These are phyloP conservation scores for Avicennia marina DNA, from an alignment of 257 asterid species.

Conservation along the genomic window DNA sequence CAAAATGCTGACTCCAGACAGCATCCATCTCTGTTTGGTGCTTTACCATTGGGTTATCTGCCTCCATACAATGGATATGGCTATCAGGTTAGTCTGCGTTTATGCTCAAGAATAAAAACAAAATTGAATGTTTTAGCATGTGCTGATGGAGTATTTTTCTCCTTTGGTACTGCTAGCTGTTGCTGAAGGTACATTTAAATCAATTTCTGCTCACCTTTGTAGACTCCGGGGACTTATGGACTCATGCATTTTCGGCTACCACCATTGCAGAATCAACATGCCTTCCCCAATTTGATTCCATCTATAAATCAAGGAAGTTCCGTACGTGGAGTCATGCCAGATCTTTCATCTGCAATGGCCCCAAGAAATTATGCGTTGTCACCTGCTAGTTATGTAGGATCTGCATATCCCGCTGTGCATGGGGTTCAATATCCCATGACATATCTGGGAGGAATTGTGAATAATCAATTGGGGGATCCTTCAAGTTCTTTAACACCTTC, in stretches of 20 bases:
- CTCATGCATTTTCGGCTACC: constrained; percentile 85
- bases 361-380: constrained; percentile 66
- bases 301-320: constrained; percentile 63
- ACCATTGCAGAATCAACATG: constrained; percentile 68
- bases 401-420: constrained; percentile 55
- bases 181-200: constrained; percentile 26
- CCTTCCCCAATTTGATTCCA: constrained; percentile 54
- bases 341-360: constrained; percentile 57
- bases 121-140: no score
- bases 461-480: constrained; percentile 43
- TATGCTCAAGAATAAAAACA: not conserved
- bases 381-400: constrained; percentile 56
- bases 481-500: constrained; percentile 55
- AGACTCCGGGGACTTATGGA: constrained; percentile 85
- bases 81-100: constrained; percentile 63
- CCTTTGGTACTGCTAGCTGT: no score
- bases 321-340: constrained; percentile 56
- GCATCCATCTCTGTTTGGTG: constrained; percentile 72
- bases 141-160: no score
- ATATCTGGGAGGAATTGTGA: constrained; percentile 57
- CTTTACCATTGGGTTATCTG: constrained; percentile 83
- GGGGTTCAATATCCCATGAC: constrained; percentile 71
- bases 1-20: constrained; percentile 60
- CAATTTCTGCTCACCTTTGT: constrained; percentile 35
- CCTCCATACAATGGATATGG: constrained; percentile 88